phyloP scores from a whole-genome alignment of 345 rosid genomes.

The Moricandia moricandioides region DNA sequence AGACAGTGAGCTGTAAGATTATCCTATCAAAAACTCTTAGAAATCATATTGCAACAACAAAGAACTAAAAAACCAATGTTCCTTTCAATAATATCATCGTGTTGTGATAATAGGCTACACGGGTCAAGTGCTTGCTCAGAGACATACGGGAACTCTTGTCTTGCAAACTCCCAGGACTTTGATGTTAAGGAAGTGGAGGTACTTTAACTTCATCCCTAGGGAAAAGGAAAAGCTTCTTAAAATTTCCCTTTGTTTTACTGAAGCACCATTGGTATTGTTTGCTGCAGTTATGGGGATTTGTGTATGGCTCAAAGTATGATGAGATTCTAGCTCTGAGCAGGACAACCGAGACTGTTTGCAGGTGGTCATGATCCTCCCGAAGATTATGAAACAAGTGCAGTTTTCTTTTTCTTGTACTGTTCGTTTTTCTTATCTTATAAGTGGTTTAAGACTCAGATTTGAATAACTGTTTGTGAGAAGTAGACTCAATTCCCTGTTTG shows the following conservation, averaged over 20 bases:
- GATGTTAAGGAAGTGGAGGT: constrained; percentile 95
- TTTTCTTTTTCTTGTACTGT: not conserved
- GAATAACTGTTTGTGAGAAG: no score
- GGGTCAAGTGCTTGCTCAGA: constrained; percentile 95
- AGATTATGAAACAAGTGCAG: not conserved
- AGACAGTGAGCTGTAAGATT: constrained; percentile 81
- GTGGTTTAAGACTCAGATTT: no score
- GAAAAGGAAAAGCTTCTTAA: not conserved
- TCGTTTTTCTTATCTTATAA: not conserved
- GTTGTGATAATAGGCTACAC: constrained; percentile 45
- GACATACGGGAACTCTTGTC: constrained; percentile 91
- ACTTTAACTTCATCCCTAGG: constrained; percentile 20
- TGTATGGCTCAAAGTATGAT: constrained; percentile 75
- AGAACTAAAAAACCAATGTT: not conserved
- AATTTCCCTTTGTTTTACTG: not conserved
- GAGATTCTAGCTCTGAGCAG: constrained; percentile 71
- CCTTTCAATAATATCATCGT: not conserved
- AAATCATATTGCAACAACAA: not conserved
- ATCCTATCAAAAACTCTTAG: not conserved
- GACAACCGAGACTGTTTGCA: constrained; percentile 63
- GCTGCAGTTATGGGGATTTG: constrained; percentile 91
- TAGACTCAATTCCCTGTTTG: no score
- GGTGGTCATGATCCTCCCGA: constrained; percentile 49
- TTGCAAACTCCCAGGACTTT: constrained; percentile 73
- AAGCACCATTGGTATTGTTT: not conserved